phyloP scores from a whole-genome alignment of 768 basidiomycete species.

The Boletus eberwhitei region DNA sequence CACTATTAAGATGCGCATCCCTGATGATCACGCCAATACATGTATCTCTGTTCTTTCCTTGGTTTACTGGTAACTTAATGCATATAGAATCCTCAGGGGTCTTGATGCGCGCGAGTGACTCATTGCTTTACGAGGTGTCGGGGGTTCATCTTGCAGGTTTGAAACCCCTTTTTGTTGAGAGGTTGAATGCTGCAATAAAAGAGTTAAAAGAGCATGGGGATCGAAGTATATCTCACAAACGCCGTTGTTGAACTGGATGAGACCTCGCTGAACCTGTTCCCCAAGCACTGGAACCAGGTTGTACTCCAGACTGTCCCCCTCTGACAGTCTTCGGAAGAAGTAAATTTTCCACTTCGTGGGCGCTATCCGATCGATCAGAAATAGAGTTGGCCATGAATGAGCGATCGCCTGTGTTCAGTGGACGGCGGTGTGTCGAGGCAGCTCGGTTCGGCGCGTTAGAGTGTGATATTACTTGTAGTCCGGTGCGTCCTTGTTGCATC shows the following conservation, averaged over 20 bases:
- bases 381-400: conserved; percentile 43
- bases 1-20: conserved; percentile 1
- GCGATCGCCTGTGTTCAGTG: conserved; percentile 36
- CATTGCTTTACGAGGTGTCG: neutral
- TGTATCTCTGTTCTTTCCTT: conserved; percentile 22
- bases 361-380: conserved; percentile 64
- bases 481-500: conserved; percentile 31
- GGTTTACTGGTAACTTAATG: conserved; percentile 19
- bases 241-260: conserved; percentile 24
- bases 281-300: conserved; percentile 37
- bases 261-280: conserved; percentile 25
- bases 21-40: conserved; percentile 9
- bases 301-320: conserved; percentile 16
- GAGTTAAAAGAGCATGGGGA: neutral
- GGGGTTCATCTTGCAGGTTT: conserved; percentile 37
- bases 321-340: conserved; percentile 36
- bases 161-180: conserved; percentile 44
- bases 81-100: neutral
- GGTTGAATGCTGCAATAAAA: conserved; percentile 40
- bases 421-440: conserved; percentile 41
- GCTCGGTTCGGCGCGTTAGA: conserved; percentile 22
- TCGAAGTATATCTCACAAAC: conserved; percentile 15
- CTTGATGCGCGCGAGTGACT: neutral
- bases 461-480: conserved; percentile 28
- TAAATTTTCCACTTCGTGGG: conserved; percentile 70